Percentiles rank a stretch among this genome's conserved stretches.
Conservation (phyloP, 495 filamentous ascomycete species). For the Penicillium silybi region DNA sequence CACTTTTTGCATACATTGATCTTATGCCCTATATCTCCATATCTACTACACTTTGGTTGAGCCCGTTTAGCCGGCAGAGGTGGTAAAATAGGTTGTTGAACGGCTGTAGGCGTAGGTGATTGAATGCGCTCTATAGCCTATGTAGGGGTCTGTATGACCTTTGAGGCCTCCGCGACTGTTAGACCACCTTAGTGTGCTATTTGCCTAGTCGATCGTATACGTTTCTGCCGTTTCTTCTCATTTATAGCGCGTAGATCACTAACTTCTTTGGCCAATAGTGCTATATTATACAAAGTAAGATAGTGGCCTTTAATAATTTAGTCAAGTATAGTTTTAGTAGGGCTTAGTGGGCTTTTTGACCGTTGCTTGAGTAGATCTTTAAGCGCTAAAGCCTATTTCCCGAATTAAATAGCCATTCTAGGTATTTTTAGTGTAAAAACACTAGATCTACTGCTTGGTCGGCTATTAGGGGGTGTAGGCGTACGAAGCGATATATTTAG, state of each 20-base stretch:
- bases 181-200: constrained; percentile 3
- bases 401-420: constrained; percentile 1
- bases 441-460: constrained; percentile 6
- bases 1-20: background rate
- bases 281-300: background rate
- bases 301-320: constrained; percentile 4
- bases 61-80: background rate
- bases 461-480: constrained; percentile 5
- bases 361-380: constrained; percentile 2
- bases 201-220: constrained; percentile 3
- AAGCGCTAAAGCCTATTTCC: constrained; percentile 4
- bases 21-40: background rate
- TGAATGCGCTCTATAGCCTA: too few species aligned
- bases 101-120: constrained; percentile 3
- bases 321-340: constrained; percentile 1
- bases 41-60: background rate
- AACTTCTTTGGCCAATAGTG: background rate
- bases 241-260: constrained; percentile 6
- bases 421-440: constrained; percentile 7
- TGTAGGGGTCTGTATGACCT: too few species aligned
- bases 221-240: constrained; percentile 5
- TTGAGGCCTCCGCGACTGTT: background rate
- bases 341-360: constrained; percentile 3
- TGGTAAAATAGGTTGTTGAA: background rate
- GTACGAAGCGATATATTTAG: constrained; percentile 14